Base-by-base conservation (phyloP, 2,329 filamentous ascomycete genomes). In the Epichloe sp. region DNA sequence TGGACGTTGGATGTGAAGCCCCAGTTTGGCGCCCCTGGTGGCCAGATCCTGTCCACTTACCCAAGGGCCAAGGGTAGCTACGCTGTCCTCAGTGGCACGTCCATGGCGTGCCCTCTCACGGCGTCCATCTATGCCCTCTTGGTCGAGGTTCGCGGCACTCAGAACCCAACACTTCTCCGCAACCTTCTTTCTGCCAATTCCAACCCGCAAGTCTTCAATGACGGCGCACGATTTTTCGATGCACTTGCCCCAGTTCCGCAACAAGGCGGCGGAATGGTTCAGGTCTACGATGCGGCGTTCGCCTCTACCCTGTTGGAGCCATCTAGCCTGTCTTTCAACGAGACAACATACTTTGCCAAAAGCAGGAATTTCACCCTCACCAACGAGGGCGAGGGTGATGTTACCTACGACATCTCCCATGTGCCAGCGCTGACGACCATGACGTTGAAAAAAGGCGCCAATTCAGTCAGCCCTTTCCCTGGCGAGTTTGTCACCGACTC, bases 271-370 rank as follows among this genome's bases (percentile, higher is more conserved):
- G 3, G 61, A 17, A 42, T 66, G 23, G 45, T 54, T 3, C 74
- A 79, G 55, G 77, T 75, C 2, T 76, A 73, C 59, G 73, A 79
- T 50, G 74, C 77, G 14, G 73, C 77, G 10, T 71, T 74, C 56
- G 65, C 73, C n/a, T 75, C 69, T 1, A 73, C 71, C 1, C 57
- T 75, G 19, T 64, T 81, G 21, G 73, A 72, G 60, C 70, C 68
- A 15, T 72, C 73, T 34, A 76, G 71, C 60, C 65, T 83, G 14
- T 69, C 74, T 7, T 79, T 81, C 65, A 81, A 82, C 60, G 78
- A 82, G 61, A 78, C 77, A 19, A 47, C 49, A 4, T 23, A 52
- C 19, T 15, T 46, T n/a, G 36, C 41, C 10, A 12, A 7, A 1
- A 71, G 73, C 53, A 58, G 49, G 15, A 69, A 71, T 53, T 77